These are phyloP conservation scores for Harrya chromipes DNA, from an alignment of 768 basidiomycete genomes.

Conservation along the genomic window DNA sequence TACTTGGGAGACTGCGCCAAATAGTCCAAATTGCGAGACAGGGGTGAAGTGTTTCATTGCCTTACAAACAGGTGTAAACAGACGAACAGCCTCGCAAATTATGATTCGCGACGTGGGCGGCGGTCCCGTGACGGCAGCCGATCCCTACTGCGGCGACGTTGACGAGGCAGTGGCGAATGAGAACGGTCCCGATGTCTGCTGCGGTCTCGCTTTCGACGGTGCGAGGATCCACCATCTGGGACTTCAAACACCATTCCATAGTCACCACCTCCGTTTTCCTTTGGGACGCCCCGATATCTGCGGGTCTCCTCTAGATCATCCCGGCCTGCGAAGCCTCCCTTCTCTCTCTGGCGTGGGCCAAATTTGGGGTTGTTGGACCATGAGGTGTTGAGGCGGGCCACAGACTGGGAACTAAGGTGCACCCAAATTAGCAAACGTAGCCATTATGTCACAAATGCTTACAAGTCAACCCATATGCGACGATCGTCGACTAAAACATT, in stretches of 20 bases:
- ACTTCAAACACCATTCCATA: constrained; percentile 89
- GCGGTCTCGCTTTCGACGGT: constrained; percentile 45
- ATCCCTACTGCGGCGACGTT: constrained; percentile 28
- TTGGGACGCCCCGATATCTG: constrained; percentile 49
- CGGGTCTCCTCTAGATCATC: constrained; percentile 72
- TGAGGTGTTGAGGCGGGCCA: constrained; percentile 74
- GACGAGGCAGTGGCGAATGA: constrained; percentile 23
- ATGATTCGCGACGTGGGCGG: constrained; percentile 13
- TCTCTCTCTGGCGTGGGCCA: constrained; percentile 37
- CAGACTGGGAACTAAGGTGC: constrained; percentile 78
- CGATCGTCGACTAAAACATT: constrained; percentile 97
- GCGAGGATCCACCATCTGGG: constrained; percentile 35
- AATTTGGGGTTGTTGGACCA: constrained; percentile 81
- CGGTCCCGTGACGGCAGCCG: constrained; percentile 38
- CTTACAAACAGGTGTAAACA: constrained; percentile 27
- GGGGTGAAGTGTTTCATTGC: constrained; percentile 2
- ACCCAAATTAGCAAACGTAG: constrained; percentile 18
- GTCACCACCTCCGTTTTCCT: constrained; percentile 30
- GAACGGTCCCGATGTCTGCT: constrained; percentile 49
- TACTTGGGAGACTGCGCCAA: constrained; percentile 6
- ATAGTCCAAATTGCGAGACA: constrained; percentile 16
- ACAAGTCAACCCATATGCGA: constrained; percentile 99
- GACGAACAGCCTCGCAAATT: background rate
- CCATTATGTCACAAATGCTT: constrained; percentile 29
- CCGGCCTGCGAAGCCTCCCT: constrained; percentile 61